Base-by-base conservation (phyloP, 225 moss, liverwort and hornwort species). In the Straminergon stramineum region DNA sequence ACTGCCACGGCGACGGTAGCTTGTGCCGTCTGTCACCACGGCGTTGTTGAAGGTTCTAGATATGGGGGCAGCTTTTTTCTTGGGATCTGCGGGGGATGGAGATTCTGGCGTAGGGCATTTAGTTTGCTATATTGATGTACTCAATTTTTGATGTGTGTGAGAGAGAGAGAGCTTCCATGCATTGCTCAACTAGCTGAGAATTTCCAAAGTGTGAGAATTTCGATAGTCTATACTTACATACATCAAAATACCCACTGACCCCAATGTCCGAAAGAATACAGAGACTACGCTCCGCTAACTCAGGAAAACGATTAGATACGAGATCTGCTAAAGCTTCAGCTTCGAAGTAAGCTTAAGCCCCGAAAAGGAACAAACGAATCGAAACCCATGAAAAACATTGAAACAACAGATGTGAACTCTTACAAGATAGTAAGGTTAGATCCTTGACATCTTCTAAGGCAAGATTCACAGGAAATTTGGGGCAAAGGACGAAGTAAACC, bases 21-120 rank as follows among this genome's bases (percentile, higher is more conserved):
- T 56, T 67, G 45, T 45, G 67, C 86, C n/a, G n/a, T 75, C 81
- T 87, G 82, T 64, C 83, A 55, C 83, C 88, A 83, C 51, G 70
- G 87, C 80, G 41, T 56, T 35, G 60, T 48, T 58, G 48, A 21
- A 81, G 57, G 81, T 45, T 69, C 69, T 81, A 81, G 79, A 87
- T 79, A 67, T 57, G 35, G 64, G 51, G 27, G 12, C 11, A 2
- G 1, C n/a, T 23, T 41, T 79, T 45, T 87, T 68, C 41, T 0
- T 17, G 41, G 20, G 12, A 68, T 88, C 55, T 84, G 63, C 0
- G 57, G 3, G 0, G 0, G 1, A 0, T 57, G n/a, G 17, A 80
- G 80, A 88, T 85, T 88, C 16, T 10, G 18, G 1, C 19, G 5
- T 32, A 41, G 45, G 17, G 62, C 71, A 55, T 84, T 87, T 31